Conservation (phyloP, 2,329 filamentous ascomycete species). For the Aotearoamyces nothofagi region DNA sequence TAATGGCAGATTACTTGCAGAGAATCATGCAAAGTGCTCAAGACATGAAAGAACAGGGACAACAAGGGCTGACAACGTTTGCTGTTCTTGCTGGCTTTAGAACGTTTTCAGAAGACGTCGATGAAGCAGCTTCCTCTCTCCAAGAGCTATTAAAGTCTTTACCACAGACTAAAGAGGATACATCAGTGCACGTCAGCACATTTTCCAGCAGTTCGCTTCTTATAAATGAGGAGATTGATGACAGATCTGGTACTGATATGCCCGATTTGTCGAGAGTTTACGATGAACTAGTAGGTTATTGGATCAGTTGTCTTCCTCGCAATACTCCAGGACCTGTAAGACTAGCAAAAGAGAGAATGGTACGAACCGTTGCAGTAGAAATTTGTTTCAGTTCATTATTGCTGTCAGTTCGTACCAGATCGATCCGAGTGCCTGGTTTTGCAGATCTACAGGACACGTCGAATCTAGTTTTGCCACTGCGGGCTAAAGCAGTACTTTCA, state of each 20-base stretch:
- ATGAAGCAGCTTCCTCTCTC: conserved; percentile 10
- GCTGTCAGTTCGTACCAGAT: conserved; percentile 10
- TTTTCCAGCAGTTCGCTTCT: not conserved
- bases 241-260: conserved; percentile 8
- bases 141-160: conserved; percentile 10
- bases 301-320: conserved; percentile 15
- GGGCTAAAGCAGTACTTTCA: not conserved
- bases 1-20: conserved; percentile 3
- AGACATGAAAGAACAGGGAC: conserved; percentile 1
- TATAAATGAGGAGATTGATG: conserved; percentile 4
- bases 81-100: conserved; percentile 10
- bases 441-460: not conserved
- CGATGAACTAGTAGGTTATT: conserved; percentile 15
- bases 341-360: conserved; percentile 14
- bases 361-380: conserved; percentile 16
- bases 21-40: conserved; percentile 1
- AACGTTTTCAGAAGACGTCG: conserved; percentile 12
- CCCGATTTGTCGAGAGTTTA: conserved; percentile 14
- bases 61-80: conserved; percentile 1
- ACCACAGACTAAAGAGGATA: conserved; percentile 3
- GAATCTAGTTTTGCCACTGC: not conserved
- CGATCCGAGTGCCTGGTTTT: not conserved
- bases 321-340: conserved; percentile 11
- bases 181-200: conserved; percentile 6
- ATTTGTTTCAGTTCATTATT: conserved; percentile 16